Evolutionary conservation across 2,329 filamentous ascomycete species (phyloP), one percentile per base, ranked within the genome.

Genomic region (Talaromyces marneffei): DNA sequence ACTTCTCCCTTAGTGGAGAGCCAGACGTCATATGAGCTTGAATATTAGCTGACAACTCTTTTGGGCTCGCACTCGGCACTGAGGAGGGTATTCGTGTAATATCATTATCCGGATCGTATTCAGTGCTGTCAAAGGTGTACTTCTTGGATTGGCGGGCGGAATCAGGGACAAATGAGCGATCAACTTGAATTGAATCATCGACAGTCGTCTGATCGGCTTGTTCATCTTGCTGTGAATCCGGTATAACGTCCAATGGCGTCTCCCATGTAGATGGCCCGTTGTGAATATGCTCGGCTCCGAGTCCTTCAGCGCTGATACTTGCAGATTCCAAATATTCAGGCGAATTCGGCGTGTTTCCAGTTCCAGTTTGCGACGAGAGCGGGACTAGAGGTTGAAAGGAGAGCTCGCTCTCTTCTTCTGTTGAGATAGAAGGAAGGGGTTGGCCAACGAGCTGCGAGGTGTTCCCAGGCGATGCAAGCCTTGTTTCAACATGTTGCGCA

Each of bases 221-320:
- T 55, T 59, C 29, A 44, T 37, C 42, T 44, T 56, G 58, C 39
- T 77, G 75, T 2, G 76, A 78, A 50, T 78, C 74, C 20, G 74
- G 75, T 23, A 78, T 73, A 14, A 73, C 72, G 53, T 74, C 76
- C 27, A 77, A 63, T 20, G 72, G 72, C 33, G 70, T 75, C 14
- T 69, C 69, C 35, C 73, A 70, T 14, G 69, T 72, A 52, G 69
- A 69, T 1, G 57, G 60, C 31, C 61, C 52, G 8, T 46, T 20
- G n/a, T 25, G 27, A 42, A 25, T 27, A 6, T 27, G 54, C 20
- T 37, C 40, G 33, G 31, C n/a, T n/a, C 12, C n/a, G 16, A 46
- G 23, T n/a, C 33, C 39, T 35, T 27, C 25, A 27, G 23, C 25
- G 20, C 39, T 56, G 10, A 9, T 4, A 60, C 4, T 8, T n/a